A percentile compares a stretch with the other conserved stretches of the same genome.
phyloP scores from a whole-genome alignment of 169 alveolate genomes.

The Eimeria sp. region DNA sequence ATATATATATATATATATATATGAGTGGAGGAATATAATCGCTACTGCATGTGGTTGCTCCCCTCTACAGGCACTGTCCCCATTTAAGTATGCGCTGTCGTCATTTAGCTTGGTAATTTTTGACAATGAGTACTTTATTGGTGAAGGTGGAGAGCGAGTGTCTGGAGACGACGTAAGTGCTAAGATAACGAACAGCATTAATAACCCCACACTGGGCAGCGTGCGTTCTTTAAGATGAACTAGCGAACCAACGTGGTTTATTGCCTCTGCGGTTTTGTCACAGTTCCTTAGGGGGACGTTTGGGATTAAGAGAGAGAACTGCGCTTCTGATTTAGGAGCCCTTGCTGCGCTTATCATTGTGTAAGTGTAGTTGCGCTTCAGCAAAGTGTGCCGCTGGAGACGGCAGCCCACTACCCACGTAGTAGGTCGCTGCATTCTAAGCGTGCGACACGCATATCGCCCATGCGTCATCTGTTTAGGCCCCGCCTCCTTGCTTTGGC shows the following conservation, averaged over 20 bases:
- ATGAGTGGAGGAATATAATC: too few relatives aligned
- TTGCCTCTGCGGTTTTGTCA: neutral
- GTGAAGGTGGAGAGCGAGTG: slow-evolving; percentile 54
- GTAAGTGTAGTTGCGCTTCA: slow-evolving; percentile 27
- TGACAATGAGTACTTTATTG: slow-evolving; percentile 26
- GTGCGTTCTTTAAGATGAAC: neutral
- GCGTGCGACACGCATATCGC: neutral
- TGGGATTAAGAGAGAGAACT: slow-evolving; percentile 47
- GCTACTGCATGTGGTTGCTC: neutral
- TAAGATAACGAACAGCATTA: neutral
- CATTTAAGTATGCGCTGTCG: slow-evolving; percentile 63
- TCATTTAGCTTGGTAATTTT: slow-evolving; percentile 55
- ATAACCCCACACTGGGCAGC: neutral
- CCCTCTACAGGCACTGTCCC: slow-evolving; percentile 67
- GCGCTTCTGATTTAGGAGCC: slow-evolving; percentile 32
- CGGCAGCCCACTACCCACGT: neutral
- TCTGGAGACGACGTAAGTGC: slow-evolving; percentile 71
- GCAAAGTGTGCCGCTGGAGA: too few relatives aligned
- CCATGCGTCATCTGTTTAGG: neutral
- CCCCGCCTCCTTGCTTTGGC: slow-evolving; percentile 68
- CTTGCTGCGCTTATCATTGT: slow-evolving; percentile 35
- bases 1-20: too few relatives aligned
- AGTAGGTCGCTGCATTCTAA: neutral
- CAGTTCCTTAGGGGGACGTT: slow-evolving; percentile 63
- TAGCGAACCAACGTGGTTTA: too few relatives aligned